Base-by-base conservation (phyloP, 2,329 filamentous ascomycete species). In the Exophiala viscosa region DNA sequence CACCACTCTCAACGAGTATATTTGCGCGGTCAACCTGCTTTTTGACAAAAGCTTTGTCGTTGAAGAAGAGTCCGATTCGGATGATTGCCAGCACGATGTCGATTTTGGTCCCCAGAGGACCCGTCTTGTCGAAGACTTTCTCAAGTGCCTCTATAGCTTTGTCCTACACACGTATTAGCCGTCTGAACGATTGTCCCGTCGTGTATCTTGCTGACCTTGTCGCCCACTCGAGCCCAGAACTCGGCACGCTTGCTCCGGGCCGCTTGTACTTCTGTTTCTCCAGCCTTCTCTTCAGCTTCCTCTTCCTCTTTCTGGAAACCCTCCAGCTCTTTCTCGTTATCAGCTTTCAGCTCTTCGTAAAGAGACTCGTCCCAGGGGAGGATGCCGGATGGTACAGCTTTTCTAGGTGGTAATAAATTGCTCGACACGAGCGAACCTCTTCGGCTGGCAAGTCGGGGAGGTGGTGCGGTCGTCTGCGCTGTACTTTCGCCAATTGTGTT, bases 71-170 rank as follows among this genome's bases (percentile, higher is more conserved):
- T 33, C 88, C 90, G 69, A 96, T 86, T 55, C 93, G 89, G 76
- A 97, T 92, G 76, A 97, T 93, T 63, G 93, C 93, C 51, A 99
- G 85, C 45, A 96, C 90, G 47, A 99, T 79, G 71, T 99, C 93
- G 70, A 99, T 99, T 78, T 96, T 97, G 62, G 88, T 92, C 64
- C 92, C 93, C 56, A 99, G 81, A 64, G 96, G 90, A 59, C 91
- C 88, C n/a, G 90, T 97, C 80, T 96, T 96, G 69, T 97, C 91
- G 63, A 96, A 89, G 49, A 97, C 83, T 65, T 86, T 86, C 77
- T 99, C 93, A 76, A 92, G 96, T 48, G 88, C 87, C 53, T 89
- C 83, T 66, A 97, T 88, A 15, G 93, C 89, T 80, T 93, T 93
- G 71, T 99, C 93, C 90, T 96, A 66, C 50, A 38, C 10, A 9